Evolutionary conservation across 2,329 filamentous ascomycete species (phyloP).

Genomic region (Magnaporthiopsis incrustans): DNA sequence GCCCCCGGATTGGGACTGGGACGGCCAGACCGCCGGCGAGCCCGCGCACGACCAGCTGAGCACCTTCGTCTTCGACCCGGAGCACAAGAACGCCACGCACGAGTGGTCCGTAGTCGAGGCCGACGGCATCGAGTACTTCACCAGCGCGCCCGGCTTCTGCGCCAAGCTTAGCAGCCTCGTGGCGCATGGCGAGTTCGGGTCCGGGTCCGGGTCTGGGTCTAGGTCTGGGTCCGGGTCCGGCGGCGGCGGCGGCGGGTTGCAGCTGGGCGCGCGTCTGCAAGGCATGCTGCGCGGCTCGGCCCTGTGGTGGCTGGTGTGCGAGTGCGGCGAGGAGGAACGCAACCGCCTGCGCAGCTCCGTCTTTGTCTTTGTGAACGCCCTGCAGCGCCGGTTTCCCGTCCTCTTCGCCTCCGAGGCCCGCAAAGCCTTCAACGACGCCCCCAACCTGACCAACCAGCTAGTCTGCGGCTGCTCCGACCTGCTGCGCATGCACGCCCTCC

Average conservation of each 20-base stretch:
- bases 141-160: neutral
- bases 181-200: neutral
- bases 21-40: no score
- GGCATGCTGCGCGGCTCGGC: slow-evolving; percentile 5
- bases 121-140: slow-evolving; percentile 5
- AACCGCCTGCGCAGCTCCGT: slow-evolving; percentile 19
- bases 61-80: slow-evolving; percentile 4
- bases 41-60: neutral
- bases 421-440: slow-evolving; percentile 14
- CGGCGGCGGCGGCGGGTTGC: neutral
- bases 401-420: slow-evolving; percentile 22
- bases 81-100: slow-evolving; percentile 1
- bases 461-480: slow-evolving; percentile 44
- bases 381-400: slow-evolving; percentile 24
- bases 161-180: neutral
- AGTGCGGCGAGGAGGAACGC: neutral
- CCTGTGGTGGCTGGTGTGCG: slow-evolving; percentile 5
- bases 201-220: no score
- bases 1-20: no score
- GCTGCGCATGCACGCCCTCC: slow-evolving; percentile 11
- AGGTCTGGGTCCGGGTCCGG: neutral
- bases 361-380: slow-evolving; percentile 23
- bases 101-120: neutral
- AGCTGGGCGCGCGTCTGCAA: neutral
- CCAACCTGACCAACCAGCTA: slow-evolving; percentile 31